Conservation (phyloP, 106 monocot species). For the Allium cepa region DNA sequence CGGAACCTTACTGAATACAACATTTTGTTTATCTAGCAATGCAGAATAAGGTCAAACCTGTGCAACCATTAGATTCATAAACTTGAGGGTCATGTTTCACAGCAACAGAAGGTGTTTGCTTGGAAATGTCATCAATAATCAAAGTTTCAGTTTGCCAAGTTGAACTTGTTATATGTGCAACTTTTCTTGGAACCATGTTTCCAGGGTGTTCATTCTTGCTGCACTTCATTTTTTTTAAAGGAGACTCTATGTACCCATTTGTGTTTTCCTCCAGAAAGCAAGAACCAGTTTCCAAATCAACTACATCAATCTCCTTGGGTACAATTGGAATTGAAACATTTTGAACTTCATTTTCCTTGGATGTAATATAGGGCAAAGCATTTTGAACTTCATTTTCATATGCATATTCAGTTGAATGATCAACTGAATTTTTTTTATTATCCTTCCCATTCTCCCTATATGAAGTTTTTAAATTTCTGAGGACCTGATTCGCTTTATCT, state of each 20-base stretch:
- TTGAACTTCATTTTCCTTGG: constrained; percentile 8
- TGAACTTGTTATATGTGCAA: constrained; percentile 9
- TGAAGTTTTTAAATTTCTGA: constrained; percentile 48
- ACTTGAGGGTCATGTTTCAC: constrained; percentile 15
- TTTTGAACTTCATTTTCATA: not conserved
- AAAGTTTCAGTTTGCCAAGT: constrained; percentile 23
- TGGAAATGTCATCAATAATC: constrained; percentile 25
- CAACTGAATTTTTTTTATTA: constrained; percentile 2
- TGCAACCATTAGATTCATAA: constrained; percentile 12
- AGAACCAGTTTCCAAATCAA: constrained; percentile 28
- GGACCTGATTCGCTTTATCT: constrained; percentile 52
- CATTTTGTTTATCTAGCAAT: not conserved
- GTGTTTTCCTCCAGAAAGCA: constrained; percentile 13
- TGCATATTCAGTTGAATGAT: not conserved
- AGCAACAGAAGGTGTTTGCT: constrained; percentile 11
- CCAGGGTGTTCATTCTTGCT: constrained; percentile 1
- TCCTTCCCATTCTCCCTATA: constrained; percentile 11
- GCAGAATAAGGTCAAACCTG: constrained; percentile 16
- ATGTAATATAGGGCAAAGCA: constrained; percentile 1
- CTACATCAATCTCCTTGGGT: not conserved
- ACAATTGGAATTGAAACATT: too few species aligned
- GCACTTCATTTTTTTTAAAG: constrained; percentile 6
- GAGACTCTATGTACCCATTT: not conserved
- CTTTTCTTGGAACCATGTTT: constrained; percentile 1
- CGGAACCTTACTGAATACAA: too few species aligned